A percentile compares a stretch with the other conserved stretches of the same genome.
These are phyloP conservation scores for Tolypocladium amazonense DNA, from an alignment of 2,329 filamentous ascomycete genomes.

Conservation along the genomic window DNA sequence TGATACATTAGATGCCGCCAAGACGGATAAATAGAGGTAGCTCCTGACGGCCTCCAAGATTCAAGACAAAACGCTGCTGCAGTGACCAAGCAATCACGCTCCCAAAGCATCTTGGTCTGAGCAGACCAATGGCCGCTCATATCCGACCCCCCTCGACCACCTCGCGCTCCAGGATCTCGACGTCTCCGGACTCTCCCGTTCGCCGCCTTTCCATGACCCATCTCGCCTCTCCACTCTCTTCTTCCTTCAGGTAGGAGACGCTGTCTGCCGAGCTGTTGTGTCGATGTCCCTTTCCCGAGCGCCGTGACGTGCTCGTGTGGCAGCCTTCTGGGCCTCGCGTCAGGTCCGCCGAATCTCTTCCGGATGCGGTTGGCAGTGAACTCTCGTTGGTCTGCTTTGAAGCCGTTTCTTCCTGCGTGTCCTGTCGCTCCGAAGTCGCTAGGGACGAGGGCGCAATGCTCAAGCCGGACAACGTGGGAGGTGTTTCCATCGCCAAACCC, in stretches of 20 bases:
- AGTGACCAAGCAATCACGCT: not conserved
- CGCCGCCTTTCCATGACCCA: conserved; percentile 63
- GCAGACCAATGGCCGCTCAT: conserved; percentile 9
- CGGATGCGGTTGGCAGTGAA: not conserved
- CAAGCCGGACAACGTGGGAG: not conserved
- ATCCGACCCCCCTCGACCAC: conserved; percentile 48
- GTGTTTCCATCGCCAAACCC: not conserved
- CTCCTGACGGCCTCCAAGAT: not conserved
- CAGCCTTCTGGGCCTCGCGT: not conserved
- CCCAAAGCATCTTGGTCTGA: not conserved
- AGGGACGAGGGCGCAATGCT: not conserved
- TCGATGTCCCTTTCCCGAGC: conserved; percentile 28
- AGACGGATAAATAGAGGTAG: not conserved
- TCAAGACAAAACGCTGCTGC: not conserved
- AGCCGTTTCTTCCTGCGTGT: not conserved
- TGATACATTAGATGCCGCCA: not conserved
- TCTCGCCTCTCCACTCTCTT: conserved; percentile 44
- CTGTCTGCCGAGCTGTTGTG: conserved; percentile 53
- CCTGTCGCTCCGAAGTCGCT: not conserved
- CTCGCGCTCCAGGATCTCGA: conserved; percentile 55
- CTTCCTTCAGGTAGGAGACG: conserved; percentile 59
- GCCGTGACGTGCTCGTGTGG: conserved; percentile 7
- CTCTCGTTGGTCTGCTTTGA: not conserved
- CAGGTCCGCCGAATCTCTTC: not conserved
- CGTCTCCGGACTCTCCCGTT: conserved; percentile 53